These are phyloP conservation scores for Trichoderma cornu-damae DNA, from an alignment of 2,329 filamentous ascomycete species.

Conservation along the genomic window DNA sequence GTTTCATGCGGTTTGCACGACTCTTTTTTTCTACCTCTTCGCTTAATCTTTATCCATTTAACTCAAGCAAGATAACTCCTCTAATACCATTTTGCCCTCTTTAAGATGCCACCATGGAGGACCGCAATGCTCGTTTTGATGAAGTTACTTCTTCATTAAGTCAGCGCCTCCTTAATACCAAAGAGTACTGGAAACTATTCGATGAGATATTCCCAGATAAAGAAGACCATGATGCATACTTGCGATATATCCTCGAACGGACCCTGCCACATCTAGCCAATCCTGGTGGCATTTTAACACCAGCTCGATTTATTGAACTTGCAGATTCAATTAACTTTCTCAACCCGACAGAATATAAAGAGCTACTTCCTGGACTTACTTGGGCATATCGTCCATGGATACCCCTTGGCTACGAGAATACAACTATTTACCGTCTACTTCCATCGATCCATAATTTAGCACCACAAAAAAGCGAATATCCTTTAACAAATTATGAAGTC, in stretches of 20 bases:
- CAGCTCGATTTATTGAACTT: not conserved
- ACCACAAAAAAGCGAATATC: not conserved
- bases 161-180: not conserved
- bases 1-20: no score
- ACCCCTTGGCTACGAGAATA: slow-evolving; percentile 1
- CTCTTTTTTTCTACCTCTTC: no score
- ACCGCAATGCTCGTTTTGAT: slow-evolving; percentile 1
- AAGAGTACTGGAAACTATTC: not conserved
- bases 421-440: slow-evolving; percentile 1
- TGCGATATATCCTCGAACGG: not conserved
- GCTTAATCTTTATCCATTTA: no score
- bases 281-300: not conserved
- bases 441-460: not conserved
- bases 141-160: not conserved
- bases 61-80: not conserved
- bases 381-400: slow-evolving; percentile 4
- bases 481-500: not conserved
- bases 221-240: not conserved
- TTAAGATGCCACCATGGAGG: not conserved
- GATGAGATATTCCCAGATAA: not conserved
- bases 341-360: not conserved
- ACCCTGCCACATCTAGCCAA: not conserved
- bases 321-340: slow-evolving; percentile 4
- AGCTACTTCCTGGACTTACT: not conserved
- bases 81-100: not conserved